Percentiles rank a stretch among this genome's conserved stretches.
phyloP scores from a whole-genome alignment of 768 basidiomycete species.

The Galerina marginata region DNA sequence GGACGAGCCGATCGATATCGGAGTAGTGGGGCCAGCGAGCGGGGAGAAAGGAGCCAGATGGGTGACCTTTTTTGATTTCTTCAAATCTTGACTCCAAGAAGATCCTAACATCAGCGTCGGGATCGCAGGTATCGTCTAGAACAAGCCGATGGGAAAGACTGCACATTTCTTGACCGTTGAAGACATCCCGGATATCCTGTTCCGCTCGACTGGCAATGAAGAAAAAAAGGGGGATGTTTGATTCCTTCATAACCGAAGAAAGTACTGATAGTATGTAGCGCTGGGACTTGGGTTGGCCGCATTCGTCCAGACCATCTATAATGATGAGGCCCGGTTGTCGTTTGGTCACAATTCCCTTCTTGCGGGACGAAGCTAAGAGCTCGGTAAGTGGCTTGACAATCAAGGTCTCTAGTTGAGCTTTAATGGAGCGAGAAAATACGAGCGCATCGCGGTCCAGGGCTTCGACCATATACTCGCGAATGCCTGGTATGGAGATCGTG shows the following conservation, averaged over 20 bases:
- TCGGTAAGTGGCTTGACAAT: background rate
- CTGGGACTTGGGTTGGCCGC: background rate
- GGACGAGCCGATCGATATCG: background rate
- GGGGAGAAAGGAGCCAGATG: background rate
- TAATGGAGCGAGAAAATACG: background rate
- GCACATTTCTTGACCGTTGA: background rate
- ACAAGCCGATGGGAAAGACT: background rate
- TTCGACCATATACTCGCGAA: background rate
- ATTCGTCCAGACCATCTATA: constrained; percentile 12
- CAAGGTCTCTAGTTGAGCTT: background rate
- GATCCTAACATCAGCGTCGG: background rate
- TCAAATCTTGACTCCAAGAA: background rate
- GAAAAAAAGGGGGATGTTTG: background rate
- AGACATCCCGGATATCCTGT: background rate
- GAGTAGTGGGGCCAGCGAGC: background rate
- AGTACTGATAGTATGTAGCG: background rate
- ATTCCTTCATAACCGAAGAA: background rate
- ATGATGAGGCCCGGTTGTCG: background rate
- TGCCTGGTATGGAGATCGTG: background rate
- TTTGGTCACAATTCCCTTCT: too few relatives aligned
- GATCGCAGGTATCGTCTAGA: background rate
- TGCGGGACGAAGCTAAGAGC: background rate
- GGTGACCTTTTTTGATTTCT: background rate
- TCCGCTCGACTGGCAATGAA: constrained; percentile 11
- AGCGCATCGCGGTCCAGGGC: background rate